Evolutionary conservation across 331 rosid species (phyloP).

Genomic region (Pyracantha coccinea): DNA sequence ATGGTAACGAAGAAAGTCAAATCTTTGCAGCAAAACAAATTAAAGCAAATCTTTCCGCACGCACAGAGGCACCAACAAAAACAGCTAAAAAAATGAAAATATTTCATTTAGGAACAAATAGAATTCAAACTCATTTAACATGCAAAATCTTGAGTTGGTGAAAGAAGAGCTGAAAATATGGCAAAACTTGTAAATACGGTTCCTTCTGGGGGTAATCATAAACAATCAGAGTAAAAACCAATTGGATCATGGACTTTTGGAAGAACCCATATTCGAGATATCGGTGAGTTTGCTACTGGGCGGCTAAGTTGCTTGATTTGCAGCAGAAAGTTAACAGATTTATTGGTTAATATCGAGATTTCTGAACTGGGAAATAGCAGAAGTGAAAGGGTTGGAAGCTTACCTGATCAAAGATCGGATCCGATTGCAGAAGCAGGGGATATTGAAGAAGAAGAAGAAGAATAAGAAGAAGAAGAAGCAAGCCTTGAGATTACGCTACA

Average conservation of each 20-base stretch:
- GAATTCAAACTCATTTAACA: neutral
- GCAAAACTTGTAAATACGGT: neutral
- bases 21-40: neutral
- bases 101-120: no score
- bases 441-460: neutral
- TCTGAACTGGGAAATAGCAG: neutral
- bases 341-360: neutral
- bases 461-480: neutral
- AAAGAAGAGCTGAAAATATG: neutral
- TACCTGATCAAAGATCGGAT: slow-evolving; percentile 22
- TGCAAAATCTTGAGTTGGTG: neutral
- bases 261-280: neutral
- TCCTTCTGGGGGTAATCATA: neutral
- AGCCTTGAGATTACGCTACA: slow-evolving; percentile 20
- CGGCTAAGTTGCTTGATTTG: neutral
- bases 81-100: no score
- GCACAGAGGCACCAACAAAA: neutral
- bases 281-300: neutral
- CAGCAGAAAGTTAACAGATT: neutral
- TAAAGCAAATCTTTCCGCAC: neutral
- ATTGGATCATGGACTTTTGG: neutral
- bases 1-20: neutral
- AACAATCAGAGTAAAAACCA: neutral
- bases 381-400: neutral
- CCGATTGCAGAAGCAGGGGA: slow-evolving; percentile 9